Evolutionary conservation across 345 rosid genomes (phyloP), one percentile per base, ranked within the genome.

Genomic region (Psidium friedrichsthalianum): DNA sequence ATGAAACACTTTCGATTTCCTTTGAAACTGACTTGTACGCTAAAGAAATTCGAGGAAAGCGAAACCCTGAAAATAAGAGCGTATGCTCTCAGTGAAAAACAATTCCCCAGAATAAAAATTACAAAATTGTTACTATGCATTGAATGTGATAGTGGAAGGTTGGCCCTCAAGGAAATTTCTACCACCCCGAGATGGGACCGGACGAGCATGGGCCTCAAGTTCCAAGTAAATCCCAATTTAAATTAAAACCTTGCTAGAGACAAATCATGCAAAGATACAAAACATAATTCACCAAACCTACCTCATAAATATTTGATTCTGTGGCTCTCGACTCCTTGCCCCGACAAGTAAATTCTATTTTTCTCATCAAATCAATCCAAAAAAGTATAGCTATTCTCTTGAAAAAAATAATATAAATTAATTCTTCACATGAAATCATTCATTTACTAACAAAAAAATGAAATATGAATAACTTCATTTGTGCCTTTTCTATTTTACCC

Each of bases 161-260:
- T 64, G 88, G 85, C 22, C 81, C 85, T 20, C 83, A 49, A 16
- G 78, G 58, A 85, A 88, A 76, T 36, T 42, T 74, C n/a, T 24
- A 22, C 78, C 51, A 51, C 74, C 83, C 55, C 12, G 29, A 69
- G 82, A 86, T 52, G 85, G 88, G 86, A 88, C 90, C 82, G 44
- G 84, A 82, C 55, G 80, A 84, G 51, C 1, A 82, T 54, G 85
- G 85, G 83, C 91, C 85, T 82, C 82, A 36, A 84, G 81, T 52
- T 51, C 29, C 59, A 32, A n/a, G 24, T 64, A 64, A 64, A 16
- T 8, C 78, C 24, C 78, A 32, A 64, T 64, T 64, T 16, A 64
- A 7, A 7, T 32, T 64, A 32, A 64, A 64, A 32, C 44, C 11
- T 32, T 32, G 1, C 12, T 16, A 16, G 44, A 32, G 44, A 64